Percentiles rank a stretch among this genome's conserved stretches.
Evolutionary conservation across 179 eudicot genomes (phyloP).

Genomic region (Actinidia chinensis): DNA sequence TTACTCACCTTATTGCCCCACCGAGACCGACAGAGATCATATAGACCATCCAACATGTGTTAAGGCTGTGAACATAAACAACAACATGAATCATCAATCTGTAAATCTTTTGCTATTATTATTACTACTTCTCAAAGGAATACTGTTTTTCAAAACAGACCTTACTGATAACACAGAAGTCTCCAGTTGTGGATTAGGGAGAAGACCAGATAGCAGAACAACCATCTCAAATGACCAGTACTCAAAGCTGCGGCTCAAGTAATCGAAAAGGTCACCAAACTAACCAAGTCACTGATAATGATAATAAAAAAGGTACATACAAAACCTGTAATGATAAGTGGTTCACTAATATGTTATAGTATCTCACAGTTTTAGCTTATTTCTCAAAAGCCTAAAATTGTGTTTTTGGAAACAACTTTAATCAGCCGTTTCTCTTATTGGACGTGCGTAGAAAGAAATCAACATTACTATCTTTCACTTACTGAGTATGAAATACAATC

Average conservation of each 20-base stretch:
- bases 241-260: conserved; percentile 49
- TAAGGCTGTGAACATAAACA: conserved; percentile 45
- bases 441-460: too few species aligned
- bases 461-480: too few species aligned
- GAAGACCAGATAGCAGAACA: conserved; percentile 63
- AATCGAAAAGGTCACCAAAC: not conserved
- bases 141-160: conserved; percentile 23
- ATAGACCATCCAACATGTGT: conserved; percentile 74
- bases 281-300: conserved; percentile 16
- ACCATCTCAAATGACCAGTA: conserved; percentile 77
- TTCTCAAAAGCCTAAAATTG: too few species aligned
- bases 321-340: too few species aligned
- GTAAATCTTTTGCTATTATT: not conserved
- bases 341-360: too few species aligned
- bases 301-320: not conserved
- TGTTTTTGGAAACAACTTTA: too few species aligned
- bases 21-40: conserved; percentile 76
- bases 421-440: too few species aligned
- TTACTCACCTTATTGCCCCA: conserved; percentile 58
- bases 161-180: conserved; percentile 70
- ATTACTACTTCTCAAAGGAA: not conserved
- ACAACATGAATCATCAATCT: not conserved
- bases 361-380: too few species aligned
- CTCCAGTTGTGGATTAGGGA: conserved; percentile 66
- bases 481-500: too few species aligned